Percentiles rank a stretch among this genome's conserved stretches.
phyloP scores from a whole-genome alignment of 768 basidiomycete genomes.

The Leccinum olivaceopallidum region DNA sequence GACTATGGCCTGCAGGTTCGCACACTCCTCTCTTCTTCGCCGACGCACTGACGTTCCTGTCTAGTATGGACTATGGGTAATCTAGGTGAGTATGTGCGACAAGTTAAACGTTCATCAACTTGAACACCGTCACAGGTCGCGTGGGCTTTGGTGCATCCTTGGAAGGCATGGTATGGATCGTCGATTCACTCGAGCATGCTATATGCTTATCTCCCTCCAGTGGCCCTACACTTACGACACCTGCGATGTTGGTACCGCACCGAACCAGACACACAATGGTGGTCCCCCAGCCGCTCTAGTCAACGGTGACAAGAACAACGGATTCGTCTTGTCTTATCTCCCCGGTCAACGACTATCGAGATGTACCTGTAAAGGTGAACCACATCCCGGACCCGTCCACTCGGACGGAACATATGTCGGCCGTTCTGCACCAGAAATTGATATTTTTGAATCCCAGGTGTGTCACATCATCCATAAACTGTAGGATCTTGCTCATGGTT shows the following conservation, averaged over 20 bases:
- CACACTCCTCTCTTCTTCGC: neutral
- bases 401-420: slow-evolving; percentile 78
- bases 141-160: slow-evolving; percentile 87
- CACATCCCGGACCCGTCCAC: slow-evolving; percentile 85
- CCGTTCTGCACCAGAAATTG: slow-evolving; percentile 85
- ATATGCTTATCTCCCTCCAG: slow-evolving; percentile 32
- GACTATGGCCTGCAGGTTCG: slow-evolving; percentile 70
- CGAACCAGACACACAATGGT: slow-evolving; percentile 79
- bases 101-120: neutral
- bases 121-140: slow-evolving; percentile 46
- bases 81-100: slow-evolving; percentile 45
- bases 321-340: slow-evolving; percentile 71
- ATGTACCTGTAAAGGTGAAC: slow-evolving; percentile 85
- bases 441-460: slow-evolving; percentile 85
- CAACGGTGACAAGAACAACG: slow-evolving; percentile 56
- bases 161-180: slow-evolving; percentile 68
- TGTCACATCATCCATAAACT: slow-evolving; percentile 10
- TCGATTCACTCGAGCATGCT: slow-evolving; percentile 2
- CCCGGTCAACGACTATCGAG: slow-evolving; percentile 85
- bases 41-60: slow-evolving; percentile 14
- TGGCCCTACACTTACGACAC: slow-evolving; percentile 84
- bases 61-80: slow-evolving; percentile 78
- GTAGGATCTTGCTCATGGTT: slow-evolving; percentile 14
- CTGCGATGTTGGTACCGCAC: slow-evolving; percentile 91
- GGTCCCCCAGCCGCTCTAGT: slow-evolving; percentile 58